Conservation (phyloP, 805 yeast species). For the Sugiyamaella valdiviana region DNA sequence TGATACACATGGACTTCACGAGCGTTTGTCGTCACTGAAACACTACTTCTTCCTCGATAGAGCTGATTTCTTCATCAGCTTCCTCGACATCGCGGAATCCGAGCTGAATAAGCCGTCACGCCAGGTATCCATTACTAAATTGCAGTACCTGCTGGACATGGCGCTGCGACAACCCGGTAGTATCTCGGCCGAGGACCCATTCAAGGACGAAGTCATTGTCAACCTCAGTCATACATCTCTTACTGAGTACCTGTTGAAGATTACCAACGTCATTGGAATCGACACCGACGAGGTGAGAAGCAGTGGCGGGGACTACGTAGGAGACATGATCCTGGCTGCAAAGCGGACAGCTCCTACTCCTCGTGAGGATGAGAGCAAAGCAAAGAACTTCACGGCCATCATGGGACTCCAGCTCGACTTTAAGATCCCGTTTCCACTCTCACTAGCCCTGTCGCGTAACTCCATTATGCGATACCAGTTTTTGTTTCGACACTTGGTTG, state of each 20-base stretch:
- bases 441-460: slow-evolving; percentile 64
- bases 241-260: slow-evolving; percentile 32
- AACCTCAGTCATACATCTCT: slow-evolving; percentile 29
- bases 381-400: slow-evolving; percentile 24
- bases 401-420: slow-evolving; percentile 36
- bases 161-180: slow-evolving; percentile 36
- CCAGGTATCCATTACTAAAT: slow-evolving; percentile 26
- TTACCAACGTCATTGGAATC: slow-evolving; percentile 32
- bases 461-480: slow-evolving; percentile 73
- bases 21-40: slow-evolving; percentile 46
- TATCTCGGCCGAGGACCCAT: slow-evolving; percentile 33
- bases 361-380: slow-evolving; percentile 17
- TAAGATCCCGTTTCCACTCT: slow-evolving; percentile 76
- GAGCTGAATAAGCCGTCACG: slow-evolving; percentile 45
- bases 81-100: slow-evolving; percentile 43
- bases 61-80: slow-evolving; percentile 46
- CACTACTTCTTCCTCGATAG: slow-evolving; percentile 52
- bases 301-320: slow-evolving; percentile 12
- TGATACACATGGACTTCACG: slow-evolving; percentile 51
- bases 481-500: slow-evolving; percentile 62
- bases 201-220: slow-evolving; percentile 31
- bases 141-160: slow-evolving; percentile 36
- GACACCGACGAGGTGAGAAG: slow-evolving; percentile 24
- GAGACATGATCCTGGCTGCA: slow-evolving; percentile 15
- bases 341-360: slow-evolving; percentile 7